Evolutionary conservation across 257 asterid species (phyloP).

Genomic region (Nicotiana tomentosiformis): DNA sequence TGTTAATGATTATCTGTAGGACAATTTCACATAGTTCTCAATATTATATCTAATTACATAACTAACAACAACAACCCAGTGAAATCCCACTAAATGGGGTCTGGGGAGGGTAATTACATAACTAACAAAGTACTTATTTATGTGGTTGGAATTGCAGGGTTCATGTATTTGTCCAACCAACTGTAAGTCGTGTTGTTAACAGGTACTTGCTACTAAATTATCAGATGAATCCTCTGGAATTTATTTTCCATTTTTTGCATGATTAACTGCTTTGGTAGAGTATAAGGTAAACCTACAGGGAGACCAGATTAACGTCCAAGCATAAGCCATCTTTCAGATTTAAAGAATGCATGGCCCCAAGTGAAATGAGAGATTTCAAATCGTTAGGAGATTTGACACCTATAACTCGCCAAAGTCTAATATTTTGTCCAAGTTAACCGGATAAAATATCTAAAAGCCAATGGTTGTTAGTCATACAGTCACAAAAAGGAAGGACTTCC

Average conservation of each 20-base stretch:
- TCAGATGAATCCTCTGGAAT: background rate
- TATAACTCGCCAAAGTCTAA: background rate
- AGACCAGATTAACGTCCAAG: background rate
- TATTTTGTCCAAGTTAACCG: background rate
- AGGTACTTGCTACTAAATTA: conserved; percentile 39
- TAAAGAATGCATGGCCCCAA: background rate
- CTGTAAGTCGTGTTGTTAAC: conserved; percentile 81
- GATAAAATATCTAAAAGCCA: background rate
- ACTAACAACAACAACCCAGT: background rate
- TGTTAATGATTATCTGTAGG: background rate
- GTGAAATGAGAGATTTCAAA: background rate
- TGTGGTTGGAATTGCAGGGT: conserved; percentile 58
- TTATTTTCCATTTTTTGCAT: background rate
- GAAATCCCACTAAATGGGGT: too few species aligned
- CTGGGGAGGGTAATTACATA: background rate
- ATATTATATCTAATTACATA: background rate
- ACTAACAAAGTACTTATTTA: background rate
- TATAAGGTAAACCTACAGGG: background rate
- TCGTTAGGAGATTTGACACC: background rate
- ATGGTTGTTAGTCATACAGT: background rate
- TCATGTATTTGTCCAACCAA: conserved; percentile 81
- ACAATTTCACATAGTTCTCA: background rate
- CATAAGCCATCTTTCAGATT: background rate
- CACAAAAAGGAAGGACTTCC: background rate
- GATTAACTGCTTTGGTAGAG: conserved; percentile 7